A percentile compares a stretch with the other conserved stretches of the same genome.
phyloP scores from a whole-genome alignment of 2,329 filamentous ascomycete genomes.

The Colletotrichum sp. region DNA sequence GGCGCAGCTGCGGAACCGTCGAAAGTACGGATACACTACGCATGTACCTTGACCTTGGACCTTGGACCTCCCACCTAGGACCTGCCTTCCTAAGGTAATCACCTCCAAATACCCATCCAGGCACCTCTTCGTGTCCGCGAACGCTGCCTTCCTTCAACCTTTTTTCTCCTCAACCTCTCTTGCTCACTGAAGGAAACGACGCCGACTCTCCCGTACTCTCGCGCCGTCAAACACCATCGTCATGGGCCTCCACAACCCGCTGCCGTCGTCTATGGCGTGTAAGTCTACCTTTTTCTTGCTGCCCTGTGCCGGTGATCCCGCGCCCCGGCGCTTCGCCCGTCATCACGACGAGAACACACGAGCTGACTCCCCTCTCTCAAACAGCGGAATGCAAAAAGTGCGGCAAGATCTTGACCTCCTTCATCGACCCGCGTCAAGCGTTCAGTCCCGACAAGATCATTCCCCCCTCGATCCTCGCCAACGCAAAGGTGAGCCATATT shows the following conservation, averaged over 20 bases:
- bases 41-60: not conserved
- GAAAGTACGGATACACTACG: not conserved
- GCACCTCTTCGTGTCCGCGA: not conserved
- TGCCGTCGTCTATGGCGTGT: slow-evolving; percentile 72
- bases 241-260: slow-evolving; percentile 72
- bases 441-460: slow-evolving; percentile 98
- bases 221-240: slow-evolving; percentile 19
- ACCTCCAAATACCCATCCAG: not conserved
- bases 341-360: not conserved
- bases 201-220: not conserved
- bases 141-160: not conserved
- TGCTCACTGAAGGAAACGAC: not conserved
- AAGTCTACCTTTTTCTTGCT: slow-evolving; percentile 42
- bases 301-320: slow-evolving; percentile 19
- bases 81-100: not conserved
- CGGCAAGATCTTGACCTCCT: slow-evolving; percentile 92
- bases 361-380: slow-evolving; percentile 7
- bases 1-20: not conserved
- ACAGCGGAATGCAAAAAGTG: slow-evolving; percentile 97
- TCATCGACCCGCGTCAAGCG: slow-evolving; percentile 90
- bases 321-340: slow-evolving; percentile 21
- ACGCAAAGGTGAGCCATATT: slow-evolving; percentile 75
- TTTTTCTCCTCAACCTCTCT: not conserved
- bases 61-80: not conserved
- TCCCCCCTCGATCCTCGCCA: slow-evolving; percentile 84